Conservation (phyloP, 78 protist species). For the Dictyostelium capitatum region DNA sequence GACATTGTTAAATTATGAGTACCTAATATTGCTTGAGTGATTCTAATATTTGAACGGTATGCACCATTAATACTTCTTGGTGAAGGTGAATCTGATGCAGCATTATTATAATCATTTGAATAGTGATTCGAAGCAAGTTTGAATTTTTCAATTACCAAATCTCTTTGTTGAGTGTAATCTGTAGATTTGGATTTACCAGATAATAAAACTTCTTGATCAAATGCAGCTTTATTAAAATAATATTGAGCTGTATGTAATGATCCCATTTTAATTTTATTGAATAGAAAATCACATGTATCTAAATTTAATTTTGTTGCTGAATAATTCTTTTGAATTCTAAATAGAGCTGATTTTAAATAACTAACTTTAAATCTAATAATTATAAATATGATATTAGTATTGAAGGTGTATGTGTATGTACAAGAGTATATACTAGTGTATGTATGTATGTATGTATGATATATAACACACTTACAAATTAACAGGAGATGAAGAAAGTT, state of each 20-base stretch:
- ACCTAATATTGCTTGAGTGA: conserved; percentile 27
- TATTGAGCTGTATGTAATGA: conserved; percentile 21
- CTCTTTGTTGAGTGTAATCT: not conserved
- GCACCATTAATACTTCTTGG: conserved; percentile 41
- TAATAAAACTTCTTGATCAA: not conserved
- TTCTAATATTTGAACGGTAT: conserved; percentile 48
- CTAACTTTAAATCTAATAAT: conserved; percentile 38
- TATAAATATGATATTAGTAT: not conserved
- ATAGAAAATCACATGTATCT: conserved; percentile 55
- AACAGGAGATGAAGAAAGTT: conserved; percentile 31
- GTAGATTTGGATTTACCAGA: not conserved
- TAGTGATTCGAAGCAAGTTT: conserved; percentile 26
- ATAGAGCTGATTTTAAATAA: conserved; percentile 46
- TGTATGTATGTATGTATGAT: too few species aligned
- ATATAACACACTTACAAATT: conserved; percentile 45
- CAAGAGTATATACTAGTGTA: too few species aligned
- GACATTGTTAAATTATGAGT: not conserved
- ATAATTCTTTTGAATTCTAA: conserved; percentile 55
- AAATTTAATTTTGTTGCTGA: conserved; percentile 58
- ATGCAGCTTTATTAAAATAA: conserved; percentile 61
- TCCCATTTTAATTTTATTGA: conserved; percentile 1
- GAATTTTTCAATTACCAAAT: conserved; percentile 39
- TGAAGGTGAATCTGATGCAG: not conserved
- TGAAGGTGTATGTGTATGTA: too few species aligned
- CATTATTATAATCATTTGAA: conserved; percentile 25